Evolutionary conservation across 306 rosid species (phyloP).

Genomic region (Rosa rugosa): DNA sequence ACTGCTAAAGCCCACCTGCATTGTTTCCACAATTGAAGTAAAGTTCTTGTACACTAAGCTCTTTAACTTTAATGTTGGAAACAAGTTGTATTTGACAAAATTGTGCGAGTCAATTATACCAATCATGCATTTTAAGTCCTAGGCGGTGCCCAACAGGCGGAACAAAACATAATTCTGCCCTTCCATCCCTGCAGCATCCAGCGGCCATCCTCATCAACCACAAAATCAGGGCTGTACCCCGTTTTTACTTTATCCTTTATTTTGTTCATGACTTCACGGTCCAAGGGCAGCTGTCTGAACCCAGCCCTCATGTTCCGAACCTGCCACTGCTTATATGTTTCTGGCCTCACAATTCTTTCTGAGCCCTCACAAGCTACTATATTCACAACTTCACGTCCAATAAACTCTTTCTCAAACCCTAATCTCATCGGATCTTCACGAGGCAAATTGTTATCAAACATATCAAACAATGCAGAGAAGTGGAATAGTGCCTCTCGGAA

Average conservation of each 20-base stretch:
- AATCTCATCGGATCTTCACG: slow-evolving; percentile 48
- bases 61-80: neutral
- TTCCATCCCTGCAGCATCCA: slow-evolving; percentile 82
- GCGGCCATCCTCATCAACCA: slow-evolving; percentile 55
- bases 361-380: slow-evolving; percentile 66
- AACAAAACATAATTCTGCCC: slow-evolving; percentile 50
- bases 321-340: slow-evolving; percentile 74
- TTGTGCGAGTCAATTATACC: neutral
- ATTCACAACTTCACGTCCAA: slow-evolving; percentile 51
- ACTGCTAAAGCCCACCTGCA: neutral
- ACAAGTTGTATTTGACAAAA: neutral
- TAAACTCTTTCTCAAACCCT: slow-evolving; percentile 57
- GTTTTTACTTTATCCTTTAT: slow-evolving; percentile 33
- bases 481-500: slow-evolving; percentile 69
- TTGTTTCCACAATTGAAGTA: neutral
- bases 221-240: slow-evolving; percentile 49
- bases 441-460: slow-evolving; percentile 41
- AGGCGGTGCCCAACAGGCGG: slow-evolving; percentile 64
- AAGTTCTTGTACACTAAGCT: neutral
- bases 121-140: slow-evolving; percentile 15
- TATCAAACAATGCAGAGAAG: slow-evolving; percentile 58
- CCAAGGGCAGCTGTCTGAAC: slow-evolving; percentile 52
- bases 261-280: slow-evolving; percentile 39
- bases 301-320: slow-evolving; percentile 51
- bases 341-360: slow-evolving; percentile 59